Evolutionary conservation across 352 stramenopile species (phyloP).

Genomic region (Globisporangium barbulae): DNA sequence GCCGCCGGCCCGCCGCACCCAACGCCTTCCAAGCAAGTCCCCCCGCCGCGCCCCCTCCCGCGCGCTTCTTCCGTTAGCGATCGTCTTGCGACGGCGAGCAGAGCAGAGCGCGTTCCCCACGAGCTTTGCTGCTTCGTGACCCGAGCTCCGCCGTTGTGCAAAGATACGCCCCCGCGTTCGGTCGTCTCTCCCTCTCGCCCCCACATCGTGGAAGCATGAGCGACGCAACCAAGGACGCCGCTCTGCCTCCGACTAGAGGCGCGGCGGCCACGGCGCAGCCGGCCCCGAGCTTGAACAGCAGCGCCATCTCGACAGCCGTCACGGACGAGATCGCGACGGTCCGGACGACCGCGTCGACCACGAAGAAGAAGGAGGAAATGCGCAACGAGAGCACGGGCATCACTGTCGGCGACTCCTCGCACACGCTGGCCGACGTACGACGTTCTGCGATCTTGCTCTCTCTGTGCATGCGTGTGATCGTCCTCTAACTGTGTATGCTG

Average conservation of each 20-base stretch:
- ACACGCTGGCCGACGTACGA: slow-evolving; percentile 79
- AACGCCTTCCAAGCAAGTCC: no score
- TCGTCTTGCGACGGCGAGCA: no score
- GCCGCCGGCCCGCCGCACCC: no score
- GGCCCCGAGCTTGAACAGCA: slow-evolving; percentile 12
- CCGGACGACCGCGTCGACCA: slow-evolving; percentile 36
- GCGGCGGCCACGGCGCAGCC: slow-evolving; percentile 5
- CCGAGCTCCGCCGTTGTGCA: not conserved
- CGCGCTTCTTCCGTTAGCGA: no score
- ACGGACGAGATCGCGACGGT: slow-evolving; percentile 35
- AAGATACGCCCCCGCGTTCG: not conserved
- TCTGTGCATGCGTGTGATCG: not conserved
- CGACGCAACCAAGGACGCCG: not conserved
- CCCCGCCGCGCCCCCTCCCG: no score
- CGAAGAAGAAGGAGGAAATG: slow-evolving; percentile 76
- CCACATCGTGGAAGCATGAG: slow-evolving; percentile 4
- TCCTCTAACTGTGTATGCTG: slow-evolving; percentile 3
- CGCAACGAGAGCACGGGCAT: slow-evolving; percentile 84
- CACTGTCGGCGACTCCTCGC: slow-evolving; percentile 72
- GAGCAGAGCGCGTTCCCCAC: no score
- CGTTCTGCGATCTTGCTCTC: not conserved
- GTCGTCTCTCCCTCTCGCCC: not conserved
- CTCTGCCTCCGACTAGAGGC: not conserved
- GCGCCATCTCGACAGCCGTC: slow-evolving; percentile 3
- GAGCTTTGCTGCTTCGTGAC: no score